Conservation (phyloP, 2,329 filamentous ascomycete genomes). For the Cytospora chrysosperma region DNA sequence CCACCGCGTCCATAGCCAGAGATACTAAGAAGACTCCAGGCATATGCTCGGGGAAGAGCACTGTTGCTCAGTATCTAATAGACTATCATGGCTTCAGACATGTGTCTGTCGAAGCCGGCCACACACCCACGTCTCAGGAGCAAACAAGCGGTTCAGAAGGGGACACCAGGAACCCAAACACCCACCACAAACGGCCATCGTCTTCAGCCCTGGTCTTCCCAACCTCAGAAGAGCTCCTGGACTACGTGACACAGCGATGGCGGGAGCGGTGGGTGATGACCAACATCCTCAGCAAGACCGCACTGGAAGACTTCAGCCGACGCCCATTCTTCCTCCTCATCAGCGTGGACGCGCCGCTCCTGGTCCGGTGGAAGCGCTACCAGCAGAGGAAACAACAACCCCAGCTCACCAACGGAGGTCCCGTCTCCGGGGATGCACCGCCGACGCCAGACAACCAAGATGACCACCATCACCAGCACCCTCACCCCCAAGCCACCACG, state of each 20-base stretch:
- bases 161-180: conserved; percentile 6
- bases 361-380: conserved; percentile 79
- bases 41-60: conserved; percentile 90
- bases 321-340: conserved; percentile 92
- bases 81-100: conserved; percentile 79
- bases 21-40: conserved; percentile 48
- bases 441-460: conserved; percentile 15
- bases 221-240: conserved; percentile 67
- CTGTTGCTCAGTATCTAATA: conserved; percentile 83
- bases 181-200: conserved; percentile 16
- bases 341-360: conserved; percentile 86
- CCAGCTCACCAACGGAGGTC: not conserved
- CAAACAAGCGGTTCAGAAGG: not conserved
- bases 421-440: not conserved
- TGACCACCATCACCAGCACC: conserved; percentile 7
- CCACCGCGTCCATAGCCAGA: conserved; percentile 1
- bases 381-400: conserved; percentile 36
- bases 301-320: conserved; percentile 72
- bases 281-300: conserved; percentile 70
- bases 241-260: conserved; percentile 86
- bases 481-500: conserved; percentile 29
- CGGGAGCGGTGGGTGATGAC: conserved; percentile 81
- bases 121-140: not conserved
- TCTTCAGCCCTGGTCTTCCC: conserved; percentile 48
- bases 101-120: conserved; percentile 15